phyloP scores from a whole-genome alignment of 306 rosid species.

The Dalbergia cochinchinensis region DNA sequence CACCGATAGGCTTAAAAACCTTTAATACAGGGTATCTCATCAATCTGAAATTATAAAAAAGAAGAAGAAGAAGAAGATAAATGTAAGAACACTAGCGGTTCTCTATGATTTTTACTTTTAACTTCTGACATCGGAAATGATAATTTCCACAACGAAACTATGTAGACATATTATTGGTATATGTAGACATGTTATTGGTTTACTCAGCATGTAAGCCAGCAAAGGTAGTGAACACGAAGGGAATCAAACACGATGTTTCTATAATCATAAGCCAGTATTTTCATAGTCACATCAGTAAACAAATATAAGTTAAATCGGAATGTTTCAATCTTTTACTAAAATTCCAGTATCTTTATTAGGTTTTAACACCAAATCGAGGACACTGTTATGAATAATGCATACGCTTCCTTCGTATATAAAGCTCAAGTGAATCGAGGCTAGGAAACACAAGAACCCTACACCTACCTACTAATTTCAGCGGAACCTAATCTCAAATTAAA shows the following conservation, averaged over 20 bases:
- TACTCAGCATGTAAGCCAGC: not conserved
- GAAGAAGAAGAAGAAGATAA: not conserved
- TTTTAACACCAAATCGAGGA: not conserved
- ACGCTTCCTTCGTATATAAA: not conserved
- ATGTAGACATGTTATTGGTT: not conserved
- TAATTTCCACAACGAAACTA: slow-evolving; percentile 1
- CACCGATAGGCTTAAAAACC: not conserved
- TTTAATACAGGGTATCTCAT: not conserved
- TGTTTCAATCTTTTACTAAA: not conserved
- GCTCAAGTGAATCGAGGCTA: too few species aligned
- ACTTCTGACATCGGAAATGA: not conserved
- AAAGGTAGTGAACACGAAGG: not conserved
- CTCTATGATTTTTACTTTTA: not conserved
- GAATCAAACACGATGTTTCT: not conserved
- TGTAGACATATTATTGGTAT: not conserved
- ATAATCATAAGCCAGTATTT: not conserved
- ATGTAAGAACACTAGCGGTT: not conserved
- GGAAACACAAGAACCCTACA: too few species aligned
- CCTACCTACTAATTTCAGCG: too few species aligned
- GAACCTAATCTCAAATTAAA: too few species aligned
- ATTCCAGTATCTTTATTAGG: not conserved
- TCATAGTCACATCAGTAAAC: not conserved
- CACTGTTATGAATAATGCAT: not conserved
- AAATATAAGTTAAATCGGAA: not conserved
- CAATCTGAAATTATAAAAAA: not conserved